These are phyloP conservation scores for Ophiostoma perfectum DNA, from an alignment of 2,329 filamentous ascomycete genomes.

Conservation along the genomic window DNA sequence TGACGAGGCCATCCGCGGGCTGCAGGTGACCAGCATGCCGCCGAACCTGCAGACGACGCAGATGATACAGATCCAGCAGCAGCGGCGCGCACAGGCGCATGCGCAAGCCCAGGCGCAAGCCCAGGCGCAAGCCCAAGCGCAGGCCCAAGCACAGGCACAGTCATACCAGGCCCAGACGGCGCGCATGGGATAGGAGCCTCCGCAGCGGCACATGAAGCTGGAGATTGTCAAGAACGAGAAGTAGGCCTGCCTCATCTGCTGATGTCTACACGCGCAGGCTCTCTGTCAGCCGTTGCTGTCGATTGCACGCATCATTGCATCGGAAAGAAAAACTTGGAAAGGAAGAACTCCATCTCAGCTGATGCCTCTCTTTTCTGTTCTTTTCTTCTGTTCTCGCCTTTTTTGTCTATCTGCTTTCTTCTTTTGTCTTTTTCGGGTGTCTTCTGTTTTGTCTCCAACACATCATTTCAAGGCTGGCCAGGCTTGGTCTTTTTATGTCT, in stretches of 20 bases:
- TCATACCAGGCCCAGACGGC: slow-evolving; percentile 22
- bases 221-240: too few relatives aligned
- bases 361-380: neutral
- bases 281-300: too few relatives aligned
- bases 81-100: slow-evolving; percentile 24
- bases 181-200: slow-evolving; percentile 15
- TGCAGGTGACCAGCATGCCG: slow-evolving; percentile 28
- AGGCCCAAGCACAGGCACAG: neutral
- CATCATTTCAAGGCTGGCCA: neutral
- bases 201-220: neutral
- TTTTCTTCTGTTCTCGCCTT: neutral
- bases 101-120: slow-evolving; percentile 26
- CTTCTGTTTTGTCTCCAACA: neutral
- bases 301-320: too few relatives aligned
- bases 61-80: slow-evolving; percentile 22
- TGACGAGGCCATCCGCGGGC: slow-evolving; percentile 42
- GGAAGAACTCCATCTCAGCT: too few relatives aligned
- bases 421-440: neutral
- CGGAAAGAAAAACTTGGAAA: too few relatives aligned
- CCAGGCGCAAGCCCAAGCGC: neutral
- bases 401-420: neutral
- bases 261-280: too few relatives aligned
- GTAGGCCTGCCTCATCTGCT: too few relatives aligned
- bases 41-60: slow-evolving; percentile 20
- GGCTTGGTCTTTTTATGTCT: neutral